These are phyloP conservation scores for Cryptococcus jaspeensis DNA, from an alignment of 1,284 basidiomycete genomes.

Conservation along the genomic window DNA sequence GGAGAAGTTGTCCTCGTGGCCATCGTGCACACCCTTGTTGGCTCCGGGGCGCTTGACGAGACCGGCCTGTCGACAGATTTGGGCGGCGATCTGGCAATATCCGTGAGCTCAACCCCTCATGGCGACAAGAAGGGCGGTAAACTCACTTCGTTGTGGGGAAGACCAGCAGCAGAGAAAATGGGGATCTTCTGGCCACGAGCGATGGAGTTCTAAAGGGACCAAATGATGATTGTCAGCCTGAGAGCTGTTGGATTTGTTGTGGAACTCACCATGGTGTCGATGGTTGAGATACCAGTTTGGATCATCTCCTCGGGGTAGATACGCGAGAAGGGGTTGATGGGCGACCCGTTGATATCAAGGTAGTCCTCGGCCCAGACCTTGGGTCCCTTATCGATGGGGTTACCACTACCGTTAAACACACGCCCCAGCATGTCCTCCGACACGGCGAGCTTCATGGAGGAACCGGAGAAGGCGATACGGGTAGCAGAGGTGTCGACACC, in stretches of 20 bases:
- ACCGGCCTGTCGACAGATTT: slow-evolving; percentile 99
- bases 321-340: slow-evolving; percentile 98
- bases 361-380: slow-evolving; percentile 99
- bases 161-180: slow-evolving; percentile 96
- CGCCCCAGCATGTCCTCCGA: slow-evolving; percentile 99
- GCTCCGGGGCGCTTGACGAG: slow-evolving; percentile 80
- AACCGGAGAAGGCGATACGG: slow-evolving; percentile 96
- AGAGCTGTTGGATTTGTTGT: background rate
- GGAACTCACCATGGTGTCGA: slow-evolving; percentile 74
- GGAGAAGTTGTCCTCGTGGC: slow-evolving; percentile 99
- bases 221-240: no score
- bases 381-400: slow-evolving; percentile 97
- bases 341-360: slow-evolving; percentile 98
- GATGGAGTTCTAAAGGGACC: slow-evolving; percentile 71
- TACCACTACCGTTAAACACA: slow-evolving; percentile 98
- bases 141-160: slow-evolving; percentile 94
- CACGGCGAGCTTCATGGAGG: slow-evolving; percentile 97
- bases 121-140: background rate
- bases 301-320: slow-evolving; percentile 99
- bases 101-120: background rate
- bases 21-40: slow-evolving; percentile 95
- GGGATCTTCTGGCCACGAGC: slow-evolving; percentile 99
- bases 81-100: slow-evolving; percentile 81
- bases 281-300: slow-evolving; percentile 99
- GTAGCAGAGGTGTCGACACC: slow-evolving; percentile 93